These are phyloP conservation scores for Pseudogymnoascus sp. DNA, from an alignment of 2,329 filamentous ascomycete genomes.

Conservation along the genomic window DNA sequence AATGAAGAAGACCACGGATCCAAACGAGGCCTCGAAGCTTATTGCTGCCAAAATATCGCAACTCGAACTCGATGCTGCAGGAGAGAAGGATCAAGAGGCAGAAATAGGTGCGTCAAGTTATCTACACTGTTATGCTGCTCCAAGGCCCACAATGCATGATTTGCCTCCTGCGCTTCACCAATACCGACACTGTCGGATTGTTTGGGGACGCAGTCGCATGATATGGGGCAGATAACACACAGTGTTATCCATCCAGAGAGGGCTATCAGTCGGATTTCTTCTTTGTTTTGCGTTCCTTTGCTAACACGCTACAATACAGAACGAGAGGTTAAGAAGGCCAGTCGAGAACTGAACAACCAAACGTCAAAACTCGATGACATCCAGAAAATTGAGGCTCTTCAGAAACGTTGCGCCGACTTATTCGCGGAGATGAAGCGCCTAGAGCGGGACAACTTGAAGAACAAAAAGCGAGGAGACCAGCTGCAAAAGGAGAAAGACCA, in stretches of 20 bases:
- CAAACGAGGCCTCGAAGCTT: constrained; percentile 83
- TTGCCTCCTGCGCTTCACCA: neutral
- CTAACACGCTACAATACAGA: constrained; percentile 44
- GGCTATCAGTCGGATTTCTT: too few species aligned
- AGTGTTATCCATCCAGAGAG: neutral
- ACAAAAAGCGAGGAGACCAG: constrained; percentile 89
- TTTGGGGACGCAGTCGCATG: neutral
- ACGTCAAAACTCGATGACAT: constrained; percentile 88
- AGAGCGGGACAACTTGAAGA: constrained; percentile 89
- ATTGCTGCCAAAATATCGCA: constrained; percentile 91
- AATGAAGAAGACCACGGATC: constrained; percentile 75
- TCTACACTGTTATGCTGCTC: constrained; percentile 7
- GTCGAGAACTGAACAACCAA: constrained; percentile 78
- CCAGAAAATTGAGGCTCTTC: constrained; percentile 83
- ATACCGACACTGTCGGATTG: neutral
- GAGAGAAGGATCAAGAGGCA: constrained; percentile 89
- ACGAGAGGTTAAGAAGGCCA: constrained; percentile 88
- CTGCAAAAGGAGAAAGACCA: constrained; percentile 96
- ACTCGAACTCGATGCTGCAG: constrained; percentile 84
- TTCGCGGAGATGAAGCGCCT: constrained; percentile 91
- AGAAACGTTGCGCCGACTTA: constrained; percentile 85
- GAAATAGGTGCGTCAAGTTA: constrained; percentile 70
- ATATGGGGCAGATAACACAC: neutral
- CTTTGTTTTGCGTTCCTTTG: neutral
- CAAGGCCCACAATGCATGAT: neutral